A percentile compares a stretch with the other conserved stretches of the same genome.
These are phyloP conservation scores for Arachnomyces sp. DNA, from an alignment of 2,329 filamentous ascomycete species.

Conservation along the genomic window DNA sequence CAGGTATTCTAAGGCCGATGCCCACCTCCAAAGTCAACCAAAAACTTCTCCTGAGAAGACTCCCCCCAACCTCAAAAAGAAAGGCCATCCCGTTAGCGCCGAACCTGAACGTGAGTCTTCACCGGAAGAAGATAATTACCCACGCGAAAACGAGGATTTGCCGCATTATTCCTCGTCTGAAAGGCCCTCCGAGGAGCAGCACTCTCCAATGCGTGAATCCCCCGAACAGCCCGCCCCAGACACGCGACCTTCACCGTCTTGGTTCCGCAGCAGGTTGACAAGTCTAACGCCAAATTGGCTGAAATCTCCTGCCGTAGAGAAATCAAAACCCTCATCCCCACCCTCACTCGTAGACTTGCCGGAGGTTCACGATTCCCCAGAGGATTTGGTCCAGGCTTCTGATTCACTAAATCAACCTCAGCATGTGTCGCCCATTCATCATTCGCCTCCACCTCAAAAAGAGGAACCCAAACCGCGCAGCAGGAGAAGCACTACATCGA, in stretches of 20 bases:
- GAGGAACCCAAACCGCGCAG: slow-evolving; percentile 7
- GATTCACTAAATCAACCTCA: slow-evolving; percentile 18
- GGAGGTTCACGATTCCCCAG: neutral
- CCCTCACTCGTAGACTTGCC: neutral
- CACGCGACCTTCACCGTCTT: slow-evolving; percentile 23
- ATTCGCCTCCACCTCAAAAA: slow-evolving; percentile 2
- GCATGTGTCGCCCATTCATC: slow-evolving; percentile 1
- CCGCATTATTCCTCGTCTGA: no score
- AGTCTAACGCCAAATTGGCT: slow-evolving; percentile 28
- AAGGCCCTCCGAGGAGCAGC: neutral
- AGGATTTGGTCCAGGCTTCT: slow-evolving; percentile 7
- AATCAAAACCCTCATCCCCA: slow-evolving; percentile 12
- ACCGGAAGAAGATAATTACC: no score
- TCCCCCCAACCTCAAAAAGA: no score
- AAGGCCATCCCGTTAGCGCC: no score
- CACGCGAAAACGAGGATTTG: no score
- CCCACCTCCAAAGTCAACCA: no score
- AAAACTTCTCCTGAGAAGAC: no score
- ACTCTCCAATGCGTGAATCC: no score
- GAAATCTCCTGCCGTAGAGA: slow-evolving; percentile 20
- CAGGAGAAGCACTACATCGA: slow-evolving; percentile 8
- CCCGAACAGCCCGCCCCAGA: slow-evolving; percentile 6
- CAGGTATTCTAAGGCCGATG: no score
- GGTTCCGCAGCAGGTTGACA: slow-evolving; percentile 28
- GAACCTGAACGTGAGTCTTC: no score